Base-by-base conservation (phyloP, 306 rosid genomes). In the Leucaena leucocephala region DNA sequence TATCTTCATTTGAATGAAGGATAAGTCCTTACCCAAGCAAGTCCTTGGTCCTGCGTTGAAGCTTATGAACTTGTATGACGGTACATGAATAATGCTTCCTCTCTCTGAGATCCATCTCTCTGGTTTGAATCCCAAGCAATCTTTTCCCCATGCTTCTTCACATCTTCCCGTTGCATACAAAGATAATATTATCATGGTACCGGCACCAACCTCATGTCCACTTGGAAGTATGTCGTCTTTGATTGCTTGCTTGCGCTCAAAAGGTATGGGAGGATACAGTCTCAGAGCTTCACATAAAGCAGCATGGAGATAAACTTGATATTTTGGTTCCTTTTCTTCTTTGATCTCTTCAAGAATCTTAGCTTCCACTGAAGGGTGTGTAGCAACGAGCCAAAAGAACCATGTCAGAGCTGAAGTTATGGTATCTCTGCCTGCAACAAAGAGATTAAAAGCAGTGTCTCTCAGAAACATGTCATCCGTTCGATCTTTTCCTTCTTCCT, bases 301-400 rank as follows among this genome's bases (percentile, higher is more conserved):
- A 16, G 19, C 45, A 36, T 36, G 69, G 3, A 64, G 45, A 64
- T 64, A 64, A 7, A 64, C 45, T 36, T 14, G 45, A 38, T 16
- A 2, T 5, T 19, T 55, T 6, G 7, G 10, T 64, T 64, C 42
- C 45, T 5, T 64, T 38, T 2, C 45, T 64, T 36, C 3, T 4
- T 36, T 16, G 44, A 35, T 64, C 69, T 35, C 69, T 36, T 35
- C 12, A 15, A 84, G 22, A 64, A 64, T 36, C 39, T 85, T 82
- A 14, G 67, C 21, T 82, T 79, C 69, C 38, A 55, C 77, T 4
- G 0, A 2, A 15, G 69, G 69, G 6, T 36, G 45, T 15, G 22
- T 3, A 7, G 69, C 45, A 35, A 36, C 22, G 1, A 64, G 69
- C 69, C 45, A 36, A 36, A 64, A 64, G 69, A 64, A 64, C 45